A percentile compares a stretch with the other conserved stretches of the same genome.
Conservation (phyloP, 1,284 basidiomycete genomes). For the Trametes versicolor region DNA sequence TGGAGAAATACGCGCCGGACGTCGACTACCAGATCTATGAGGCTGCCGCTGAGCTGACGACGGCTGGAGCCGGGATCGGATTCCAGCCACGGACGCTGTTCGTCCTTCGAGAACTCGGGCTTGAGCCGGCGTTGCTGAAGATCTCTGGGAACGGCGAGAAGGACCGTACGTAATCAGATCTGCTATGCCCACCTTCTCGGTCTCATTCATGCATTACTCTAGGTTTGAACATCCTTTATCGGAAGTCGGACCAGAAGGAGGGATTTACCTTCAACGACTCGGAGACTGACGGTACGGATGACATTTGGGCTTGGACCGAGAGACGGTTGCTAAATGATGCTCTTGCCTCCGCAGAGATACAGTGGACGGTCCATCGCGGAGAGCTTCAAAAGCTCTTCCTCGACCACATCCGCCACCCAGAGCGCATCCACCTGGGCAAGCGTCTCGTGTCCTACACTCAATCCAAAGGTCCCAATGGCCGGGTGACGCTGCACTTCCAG, state of each 20-base stretch:
- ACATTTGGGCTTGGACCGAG: not conserved
- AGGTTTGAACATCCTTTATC: constrained; percentile 21
- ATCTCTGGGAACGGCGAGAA: constrained; percentile 51
- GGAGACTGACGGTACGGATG: constrained; percentile 53
- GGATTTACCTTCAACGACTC: constrained; percentile 58
- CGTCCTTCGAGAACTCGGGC: constrained; percentile 57
- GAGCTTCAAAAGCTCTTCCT: constrained; percentile 61
- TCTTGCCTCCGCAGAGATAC: constrained; percentile 45
- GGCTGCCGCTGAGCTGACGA: constrained; percentile 54
- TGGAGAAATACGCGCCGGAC: constrained; percentile 47
- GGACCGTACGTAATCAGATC: constrained; percentile 5
- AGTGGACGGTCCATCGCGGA: constrained; percentile 58
- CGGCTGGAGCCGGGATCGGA: constrained; percentile 67
- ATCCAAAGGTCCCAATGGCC: constrained; percentile 20
- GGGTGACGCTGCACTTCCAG: constrained; percentile 55
- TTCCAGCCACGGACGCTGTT: constrained; percentile 61
- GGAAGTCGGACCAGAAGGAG: constrained; percentile 36
- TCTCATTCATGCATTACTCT: not conserved
- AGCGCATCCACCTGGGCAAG: constrained; percentile 55
- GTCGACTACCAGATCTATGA: constrained; percentile 59
- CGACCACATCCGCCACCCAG: constrained; percentile 50
- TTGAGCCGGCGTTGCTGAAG: constrained; percentile 57
- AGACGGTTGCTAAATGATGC: too few species aligned
- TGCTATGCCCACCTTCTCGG: not conserved
- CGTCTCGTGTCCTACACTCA: constrained; percentile 58